A percentile compares a stretch with the other conserved stretches of the same genome.
Conservation (phyloP, 176 grass and related monocot species). For the Dactylis glomerata region DNA sequence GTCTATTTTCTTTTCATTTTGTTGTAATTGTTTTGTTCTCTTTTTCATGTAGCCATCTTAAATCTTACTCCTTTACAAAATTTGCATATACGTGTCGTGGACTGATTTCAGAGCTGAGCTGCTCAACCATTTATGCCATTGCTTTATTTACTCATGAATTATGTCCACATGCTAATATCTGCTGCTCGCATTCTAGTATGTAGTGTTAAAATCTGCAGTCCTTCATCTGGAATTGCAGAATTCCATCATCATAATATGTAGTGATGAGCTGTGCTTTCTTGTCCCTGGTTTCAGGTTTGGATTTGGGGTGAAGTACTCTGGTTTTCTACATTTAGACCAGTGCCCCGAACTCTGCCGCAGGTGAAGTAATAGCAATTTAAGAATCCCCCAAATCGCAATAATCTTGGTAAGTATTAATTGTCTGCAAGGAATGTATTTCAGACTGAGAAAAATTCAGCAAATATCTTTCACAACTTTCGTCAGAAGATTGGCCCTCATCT, state of each 20-base stretch:
- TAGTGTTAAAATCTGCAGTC: neutral
- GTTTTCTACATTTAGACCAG: constrained; percentile 50
- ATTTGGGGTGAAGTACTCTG: constrained; percentile 57
- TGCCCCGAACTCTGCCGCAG: neutral
- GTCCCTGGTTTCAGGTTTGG: constrained; percentile 41
- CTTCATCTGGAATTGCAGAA: neutral
- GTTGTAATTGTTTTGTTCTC: neutral
- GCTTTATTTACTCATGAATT: neutral
- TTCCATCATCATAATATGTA: constrained; percentile 9
- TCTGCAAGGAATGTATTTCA: constrained; percentile 1
- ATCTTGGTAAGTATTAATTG: constrained; percentile 28
- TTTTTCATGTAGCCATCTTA: neutral
- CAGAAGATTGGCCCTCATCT: neutral
- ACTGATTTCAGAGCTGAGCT: neutral
- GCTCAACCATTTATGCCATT: neutral
- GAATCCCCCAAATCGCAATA: constrained; percentile 28
- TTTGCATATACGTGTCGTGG: neutral
- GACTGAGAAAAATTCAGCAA: neutral
- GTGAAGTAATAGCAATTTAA: constrained; percentile 18
- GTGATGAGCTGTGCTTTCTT: neutral
- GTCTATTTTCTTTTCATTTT: neutral
- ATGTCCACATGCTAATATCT: neutral
- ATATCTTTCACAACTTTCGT: constrained; percentile 20
- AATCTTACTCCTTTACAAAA: neutral
- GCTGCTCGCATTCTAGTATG: neutral